phyloP scores from a whole-genome alignment of 2,329 filamentous ascomycete species.

The Neurospora sp. region DNA sequence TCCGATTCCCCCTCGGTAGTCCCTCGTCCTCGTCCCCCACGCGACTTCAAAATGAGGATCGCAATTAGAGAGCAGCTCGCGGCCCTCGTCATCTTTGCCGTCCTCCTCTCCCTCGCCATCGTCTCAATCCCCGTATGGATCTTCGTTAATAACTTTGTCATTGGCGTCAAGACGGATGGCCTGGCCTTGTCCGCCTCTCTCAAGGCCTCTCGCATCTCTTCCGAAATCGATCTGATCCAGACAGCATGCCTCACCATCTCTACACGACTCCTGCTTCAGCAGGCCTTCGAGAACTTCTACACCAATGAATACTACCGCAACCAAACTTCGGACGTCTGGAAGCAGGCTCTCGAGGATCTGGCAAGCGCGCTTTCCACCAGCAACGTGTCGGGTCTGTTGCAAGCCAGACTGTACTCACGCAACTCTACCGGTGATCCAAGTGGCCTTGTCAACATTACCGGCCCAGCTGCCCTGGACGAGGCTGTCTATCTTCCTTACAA shows the following conservation, averaged over 20 bases:
- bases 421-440: conserved; percentile 47
- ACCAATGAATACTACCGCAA: conserved; percentile 37
- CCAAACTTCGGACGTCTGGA: conserved; percentile 46
- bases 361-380: conserved; percentile 57
- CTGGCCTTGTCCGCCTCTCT: conserved; percentile 74
- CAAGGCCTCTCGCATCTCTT: conserved; percentile 72
- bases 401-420: conserved; percentile 63
- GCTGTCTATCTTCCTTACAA: conserved; percentile 53
- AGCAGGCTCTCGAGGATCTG: conserved; percentile 52
- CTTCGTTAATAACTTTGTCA: conserved; percentile 45
- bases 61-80: conserved; percentile 52
- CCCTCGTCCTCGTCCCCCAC: background rate
- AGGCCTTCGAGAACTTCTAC: conserved; percentile 42
- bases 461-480: conserved; percentile 30
- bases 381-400: conserved; percentile 49
- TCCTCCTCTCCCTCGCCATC: conserved; percentile 65
- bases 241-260: conserved; percentile 63
- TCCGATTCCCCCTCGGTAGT: background rate
- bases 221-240: conserved; percentile 70
- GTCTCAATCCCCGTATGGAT: conserved; percentile 68
- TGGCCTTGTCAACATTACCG: conserved; percentile 58
- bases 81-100: conserved; percentile 65
- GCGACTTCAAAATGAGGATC: too few relatives aligned
- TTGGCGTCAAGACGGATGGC: conserved; percentile 44
- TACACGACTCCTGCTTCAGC: conserved; percentile 53